phyloP scores from a whole-genome alignment of 345 rosid genomes.

The Bretschneidera sinensis region DNA sequence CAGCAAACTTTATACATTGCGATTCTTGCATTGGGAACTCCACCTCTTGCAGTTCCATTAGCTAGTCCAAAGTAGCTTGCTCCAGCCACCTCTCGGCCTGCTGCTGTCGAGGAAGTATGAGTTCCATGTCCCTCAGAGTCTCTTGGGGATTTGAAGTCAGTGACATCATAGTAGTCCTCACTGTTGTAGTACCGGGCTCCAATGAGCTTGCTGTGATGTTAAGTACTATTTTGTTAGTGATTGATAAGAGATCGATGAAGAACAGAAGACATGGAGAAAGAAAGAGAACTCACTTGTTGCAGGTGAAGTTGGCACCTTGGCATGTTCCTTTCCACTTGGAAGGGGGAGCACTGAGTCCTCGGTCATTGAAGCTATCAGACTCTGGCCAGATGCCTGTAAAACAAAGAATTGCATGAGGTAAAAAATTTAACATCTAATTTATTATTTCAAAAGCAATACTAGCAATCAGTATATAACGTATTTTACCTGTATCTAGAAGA shows the following conservation, averaged over 20 bases:
- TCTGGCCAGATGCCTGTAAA: constrained; percentile 28
- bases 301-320: constrained; percentile 31
- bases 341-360: constrained; percentile 26
- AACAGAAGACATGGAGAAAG: background rate
- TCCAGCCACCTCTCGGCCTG: constrained; percentile 17
- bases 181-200: constrained; percentile 18
- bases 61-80: constrained; percentile 26
- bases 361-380: constrained; percentile 21
- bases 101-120: constrained; percentile 36
- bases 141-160: constrained; percentile 17
- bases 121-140: constrained; percentile 27
- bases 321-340: constrained; percentile 30
- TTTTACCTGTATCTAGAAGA: constrained; percentile 30
- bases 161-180: background rate
- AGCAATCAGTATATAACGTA: too few relatives aligned
- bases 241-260: background rate
- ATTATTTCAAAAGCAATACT: background rate
- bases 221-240: background rate
- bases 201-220: constrained; percentile 17
- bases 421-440: background rate
- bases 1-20: constrained; percentile 38
- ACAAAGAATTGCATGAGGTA: background rate
- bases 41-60: constrained; percentile 33
- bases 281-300: constrained; percentile 33
- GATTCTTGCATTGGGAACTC: constrained; percentile 29